Evolutionary conservation across 2,329 filamentous ascomycete genomes (phyloP).

Genomic region (Diaporthe longicolla): DNA sequence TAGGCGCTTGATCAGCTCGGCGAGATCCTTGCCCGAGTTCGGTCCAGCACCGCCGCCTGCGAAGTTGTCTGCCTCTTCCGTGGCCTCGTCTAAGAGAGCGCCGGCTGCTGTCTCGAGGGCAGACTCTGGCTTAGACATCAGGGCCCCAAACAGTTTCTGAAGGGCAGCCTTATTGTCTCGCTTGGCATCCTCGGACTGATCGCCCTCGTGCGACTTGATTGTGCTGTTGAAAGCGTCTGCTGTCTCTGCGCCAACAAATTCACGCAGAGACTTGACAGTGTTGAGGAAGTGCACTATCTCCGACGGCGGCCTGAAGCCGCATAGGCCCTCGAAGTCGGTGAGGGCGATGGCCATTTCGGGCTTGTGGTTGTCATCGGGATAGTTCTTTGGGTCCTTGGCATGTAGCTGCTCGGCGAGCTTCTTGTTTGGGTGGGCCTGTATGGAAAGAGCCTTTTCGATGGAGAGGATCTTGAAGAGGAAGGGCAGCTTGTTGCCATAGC

Average conservation of each 20-base stretch:
- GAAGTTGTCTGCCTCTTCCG: constrained; percentile 78
- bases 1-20: constrained; percentile 82
- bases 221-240: constrained; percentile 70
- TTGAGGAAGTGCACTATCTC: constrained; percentile 91
- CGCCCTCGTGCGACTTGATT: constrained; percentile 59
- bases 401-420: constrained; percentile 92
- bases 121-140: constrained; percentile 84
- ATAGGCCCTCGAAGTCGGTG: constrained; percentile 95
- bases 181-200: constrained; percentile 53
- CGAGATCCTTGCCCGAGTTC: constrained; percentile 77
- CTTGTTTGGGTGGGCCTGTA: constrained; percentile 98
- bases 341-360: constrained; percentile 99
- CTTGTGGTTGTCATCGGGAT: constrained; percentile 99
- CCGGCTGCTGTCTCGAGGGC: constrained; percentile 75
- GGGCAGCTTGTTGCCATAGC: constrained; percentile 86
- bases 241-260: constrained; percentile 76
- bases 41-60: constrained; percentile 79
- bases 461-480: constrained; percentile 99
- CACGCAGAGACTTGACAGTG: constrained; percentile 67
- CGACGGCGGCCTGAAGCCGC: constrained; percentile 89
- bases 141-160: constrained; percentile 78
- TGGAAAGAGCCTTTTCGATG: constrained; percentile 94
- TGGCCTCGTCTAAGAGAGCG: constrained; percentile 79
- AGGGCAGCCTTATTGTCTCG: constrained; percentile 83
- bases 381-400: constrained; percentile 87